Conservation (phyloP, 2,329 filamentous ascomycete genomes). For the Shiraia sp. region DNA sequence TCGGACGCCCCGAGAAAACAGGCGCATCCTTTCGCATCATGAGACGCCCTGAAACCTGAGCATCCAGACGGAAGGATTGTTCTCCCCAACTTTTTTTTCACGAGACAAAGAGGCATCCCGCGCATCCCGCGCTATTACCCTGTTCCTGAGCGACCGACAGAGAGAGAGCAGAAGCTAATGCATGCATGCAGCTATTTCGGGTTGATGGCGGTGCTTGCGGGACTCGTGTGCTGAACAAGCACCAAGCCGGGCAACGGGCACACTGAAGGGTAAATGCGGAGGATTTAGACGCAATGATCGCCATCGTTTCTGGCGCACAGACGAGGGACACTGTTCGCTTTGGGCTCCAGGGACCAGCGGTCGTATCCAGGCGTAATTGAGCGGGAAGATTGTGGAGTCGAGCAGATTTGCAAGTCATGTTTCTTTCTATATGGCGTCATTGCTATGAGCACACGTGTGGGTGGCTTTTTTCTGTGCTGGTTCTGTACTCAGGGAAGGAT, state of each 20-base stretch:
- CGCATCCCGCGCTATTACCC: slow-evolving; percentile 9
- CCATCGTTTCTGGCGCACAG: slow-evolving; percentile 18
- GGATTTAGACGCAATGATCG: slow-evolving; percentile 17
- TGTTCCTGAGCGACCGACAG: slow-evolving; percentile 19
- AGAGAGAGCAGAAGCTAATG: slow-evolving; percentile 33
- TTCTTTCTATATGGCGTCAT: no score
- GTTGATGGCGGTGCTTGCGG: slow-evolving; percentile 47
- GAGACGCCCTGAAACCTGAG: slow-evolving; percentile 9
- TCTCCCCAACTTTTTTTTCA: slow-evolving; percentile 10
- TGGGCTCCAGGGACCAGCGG: slow-evolving; percentile 9
- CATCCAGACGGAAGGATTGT: no score
- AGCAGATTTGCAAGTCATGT: no score
- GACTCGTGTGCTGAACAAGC: slow-evolving; percentile 37
- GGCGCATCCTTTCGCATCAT: no score
- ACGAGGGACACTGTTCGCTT: slow-evolving; percentile 11
- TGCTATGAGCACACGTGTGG: no score
- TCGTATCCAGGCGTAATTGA: slow-evolving; percentile 1
- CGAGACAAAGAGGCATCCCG: slow-evolving; percentile 2
- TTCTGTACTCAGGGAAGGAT: no score
- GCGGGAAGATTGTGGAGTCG: no score
- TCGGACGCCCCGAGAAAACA: no score
- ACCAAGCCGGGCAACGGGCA: slow-evolving; percentile 12
- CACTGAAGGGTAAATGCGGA: slow-evolving; percentile 2
- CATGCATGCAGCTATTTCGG: slow-evolving; percentile 48
- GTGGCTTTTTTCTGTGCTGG: no score